Conservation (phyloP, 495 filamentous ascomycete species). For the Penicillium chermesinum region DNA sequence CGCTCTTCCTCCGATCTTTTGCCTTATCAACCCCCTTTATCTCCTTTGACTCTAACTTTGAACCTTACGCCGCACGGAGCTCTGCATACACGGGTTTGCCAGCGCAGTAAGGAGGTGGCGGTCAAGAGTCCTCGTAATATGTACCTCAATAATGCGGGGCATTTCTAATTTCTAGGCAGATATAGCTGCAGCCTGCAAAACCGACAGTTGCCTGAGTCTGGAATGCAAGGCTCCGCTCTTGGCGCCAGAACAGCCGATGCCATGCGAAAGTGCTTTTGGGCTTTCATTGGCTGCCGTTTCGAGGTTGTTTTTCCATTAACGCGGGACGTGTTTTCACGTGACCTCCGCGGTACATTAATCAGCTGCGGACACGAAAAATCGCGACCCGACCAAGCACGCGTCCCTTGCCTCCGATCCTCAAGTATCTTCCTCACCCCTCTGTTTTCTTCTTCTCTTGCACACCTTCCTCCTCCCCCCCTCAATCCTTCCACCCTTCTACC, state of each 20-base stretch:
- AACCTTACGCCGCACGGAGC: too few species aligned
- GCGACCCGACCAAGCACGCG: slow-evolving; percentile 23
- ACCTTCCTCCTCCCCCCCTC: slow-evolving; percentile 9
- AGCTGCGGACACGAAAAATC: slow-evolving; percentile 5
- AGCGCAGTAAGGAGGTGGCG: not conserved
- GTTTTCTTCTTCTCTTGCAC: slow-evolving; percentile 11
- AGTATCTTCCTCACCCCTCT: slow-evolving; percentile 6
- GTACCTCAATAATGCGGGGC: slow-evolving; percentile 3
- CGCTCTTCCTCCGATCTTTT: not conserved
- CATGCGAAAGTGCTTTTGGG: slow-evolving; percentile 1
- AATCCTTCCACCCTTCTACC: slow-evolving; percentile 7
- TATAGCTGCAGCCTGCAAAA: not conserved
- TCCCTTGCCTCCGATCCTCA: slow-evolving; percentile 7
- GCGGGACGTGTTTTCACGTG: slow-evolving; percentile 21
- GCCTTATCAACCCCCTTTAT: not conserved
- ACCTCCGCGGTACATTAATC: slow-evolving; percentile 10
- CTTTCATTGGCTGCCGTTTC: not conserved
- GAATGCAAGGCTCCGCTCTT: slow-evolving; percentile 15
- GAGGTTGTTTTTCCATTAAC: not conserved
- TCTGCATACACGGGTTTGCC: too few species aligned
- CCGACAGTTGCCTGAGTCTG: slow-evolving; percentile 17
- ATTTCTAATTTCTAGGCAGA: not conserved
- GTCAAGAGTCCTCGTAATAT: not conserved
- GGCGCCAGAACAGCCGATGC: slow-evolving; percentile 8
- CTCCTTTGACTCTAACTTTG: too few species aligned